These are phyloP conservation scores for Echites panduratus DNA, from an alignment of 257 asterid species.

Conservation along the genomic window DNA sequence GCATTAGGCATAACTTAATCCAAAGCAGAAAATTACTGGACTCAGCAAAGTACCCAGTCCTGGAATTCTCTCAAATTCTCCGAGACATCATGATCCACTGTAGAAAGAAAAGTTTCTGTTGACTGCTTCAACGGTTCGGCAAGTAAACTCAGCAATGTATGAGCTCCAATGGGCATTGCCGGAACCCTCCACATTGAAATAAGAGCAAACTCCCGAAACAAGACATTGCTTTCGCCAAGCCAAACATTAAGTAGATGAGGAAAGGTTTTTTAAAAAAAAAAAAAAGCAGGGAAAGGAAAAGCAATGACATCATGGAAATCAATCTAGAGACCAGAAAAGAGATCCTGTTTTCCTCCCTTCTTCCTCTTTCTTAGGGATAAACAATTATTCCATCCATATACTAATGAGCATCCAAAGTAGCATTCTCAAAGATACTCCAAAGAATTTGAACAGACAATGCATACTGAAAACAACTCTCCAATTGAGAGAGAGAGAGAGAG, in stretches of 20 bases:
- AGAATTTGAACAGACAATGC: not conserved
- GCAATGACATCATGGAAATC: not conserved
- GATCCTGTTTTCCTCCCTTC: not conserved
- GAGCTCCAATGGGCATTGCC: conserved; percentile 88
- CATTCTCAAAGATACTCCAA: not conserved
- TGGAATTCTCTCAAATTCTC: conserved; percentile 83
- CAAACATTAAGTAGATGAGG: conserved; percentile 5
- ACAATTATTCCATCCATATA: conserved; percentile 1
- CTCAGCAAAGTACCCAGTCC: conserved; percentile 75
- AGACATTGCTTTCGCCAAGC: conserved; percentile 55
- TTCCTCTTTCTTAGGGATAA: not conserved
- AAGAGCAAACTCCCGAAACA: conserved; percentile 95
- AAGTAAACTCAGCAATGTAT: conserved; percentile 84
- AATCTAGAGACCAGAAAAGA: not conserved
- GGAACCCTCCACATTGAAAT: conserved; percentile 99
- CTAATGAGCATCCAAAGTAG: not conserved
- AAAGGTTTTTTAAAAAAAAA: conserved; percentile 2
- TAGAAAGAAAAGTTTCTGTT: conserved; percentile 48
- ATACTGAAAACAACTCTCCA: not conserved
- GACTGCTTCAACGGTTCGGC: conserved; percentile 93
- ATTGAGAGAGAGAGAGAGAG: not conserved
- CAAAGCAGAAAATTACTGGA: conserved; percentile 7
- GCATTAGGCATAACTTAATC: conserved; percentile 5
- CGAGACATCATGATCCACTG: conserved; percentile 52
- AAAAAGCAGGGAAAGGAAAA: not conserved